Conservation (phyloP, 305 asterid species). For the Ilex paraguariensis region DNA sequence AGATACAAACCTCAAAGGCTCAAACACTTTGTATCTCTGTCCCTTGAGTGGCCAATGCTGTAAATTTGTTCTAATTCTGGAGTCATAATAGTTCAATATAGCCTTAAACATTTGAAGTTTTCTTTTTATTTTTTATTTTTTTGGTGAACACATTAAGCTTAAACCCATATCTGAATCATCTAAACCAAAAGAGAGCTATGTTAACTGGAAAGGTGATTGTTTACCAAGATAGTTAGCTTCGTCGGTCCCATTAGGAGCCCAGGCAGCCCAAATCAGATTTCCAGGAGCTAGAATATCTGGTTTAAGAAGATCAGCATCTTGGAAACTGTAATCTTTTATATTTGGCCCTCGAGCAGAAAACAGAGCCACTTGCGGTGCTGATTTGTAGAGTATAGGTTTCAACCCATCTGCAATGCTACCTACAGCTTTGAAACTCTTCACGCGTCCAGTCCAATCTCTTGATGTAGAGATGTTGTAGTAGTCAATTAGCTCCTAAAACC, state of each 20-base stretch:
- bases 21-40: no score
- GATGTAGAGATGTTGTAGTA: constrained; percentile 81
- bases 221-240: constrained; percentile 90
- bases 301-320: constrained; percentile 91
- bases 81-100: no score
- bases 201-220: background rate
- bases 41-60: no score
- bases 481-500: constrained; percentile 78
- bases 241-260: constrained; percentile 96
- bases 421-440: constrained; percentile 73
- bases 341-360: constrained; percentile 99
- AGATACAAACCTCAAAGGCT: no score
- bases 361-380: constrained; percentile 96
- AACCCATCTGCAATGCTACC: constrained; percentile 91
- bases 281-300: constrained; percentile 99
- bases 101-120: no score
- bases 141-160: background rate
- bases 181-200: no score
- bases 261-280: constrained; percentile 96
- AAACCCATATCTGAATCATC: background rate
- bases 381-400: constrained; percentile 75
- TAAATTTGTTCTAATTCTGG: no score
- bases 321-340: constrained; percentile 87
- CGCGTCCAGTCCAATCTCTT: constrained; percentile 96
- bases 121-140: no score